Conservation (phyloP, 2,329 filamentous ascomycete species). For the Fusarium irregulare region DNA sequence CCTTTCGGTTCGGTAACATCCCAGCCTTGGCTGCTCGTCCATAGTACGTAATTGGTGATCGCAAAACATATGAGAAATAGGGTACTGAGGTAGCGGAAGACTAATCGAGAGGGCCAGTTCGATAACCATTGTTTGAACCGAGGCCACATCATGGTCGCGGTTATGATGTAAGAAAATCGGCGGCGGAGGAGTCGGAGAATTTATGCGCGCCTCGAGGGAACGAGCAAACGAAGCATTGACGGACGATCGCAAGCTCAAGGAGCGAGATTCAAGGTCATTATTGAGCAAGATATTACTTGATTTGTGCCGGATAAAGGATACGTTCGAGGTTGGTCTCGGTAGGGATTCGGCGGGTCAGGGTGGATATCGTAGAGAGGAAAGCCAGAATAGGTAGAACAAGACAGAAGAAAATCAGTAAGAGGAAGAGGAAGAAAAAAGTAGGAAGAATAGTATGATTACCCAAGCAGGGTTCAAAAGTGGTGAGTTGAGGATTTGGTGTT, state of each 20-base stretch:
- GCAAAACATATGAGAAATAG: slow-evolving; percentile 43
- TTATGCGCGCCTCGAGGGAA: slow-evolving; percentile 42
- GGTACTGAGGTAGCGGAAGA: slow-evolving; percentile 46
- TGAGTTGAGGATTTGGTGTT: slow-evolving; percentile 36
- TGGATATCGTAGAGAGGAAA: slow-evolving; percentile 14
- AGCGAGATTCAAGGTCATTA: slow-evolving; percentile 36
- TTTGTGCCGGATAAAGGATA: slow-evolving; percentile 17
- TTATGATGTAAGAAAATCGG: slow-evolving; percentile 24
- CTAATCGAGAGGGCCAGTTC: slow-evolving; percentile 46
- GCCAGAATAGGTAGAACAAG: background rate
- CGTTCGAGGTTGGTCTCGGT: slow-evolving; percentile 20
- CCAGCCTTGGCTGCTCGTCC: slow-evolving; percentile 46
- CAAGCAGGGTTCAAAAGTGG: slow-evolving; percentile 18
- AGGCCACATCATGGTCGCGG: slow-evolving; percentile 42
- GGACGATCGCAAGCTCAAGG: slow-evolving; percentile 30
- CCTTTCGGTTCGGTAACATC: slow-evolving; percentile 40
- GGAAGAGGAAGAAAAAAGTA: background rate
- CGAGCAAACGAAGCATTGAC: slow-evolving; percentile 42
- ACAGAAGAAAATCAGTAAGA: background rate
- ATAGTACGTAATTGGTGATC: slow-evolving; percentile 49
- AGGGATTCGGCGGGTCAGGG: slow-evolving; percentile 27
- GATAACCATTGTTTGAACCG: slow-evolving; percentile 44
- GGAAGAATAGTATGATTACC: slow-evolving; percentile 1
- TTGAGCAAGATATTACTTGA: slow-evolving; percentile 26
- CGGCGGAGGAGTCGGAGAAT: slow-evolving; percentile 28